Percentiles rank a stretch among this genome's conserved stretches.
Conservation (phyloP, 768 basidiomycete species). For the Pleurotus salmoneostramineus region DNA sequence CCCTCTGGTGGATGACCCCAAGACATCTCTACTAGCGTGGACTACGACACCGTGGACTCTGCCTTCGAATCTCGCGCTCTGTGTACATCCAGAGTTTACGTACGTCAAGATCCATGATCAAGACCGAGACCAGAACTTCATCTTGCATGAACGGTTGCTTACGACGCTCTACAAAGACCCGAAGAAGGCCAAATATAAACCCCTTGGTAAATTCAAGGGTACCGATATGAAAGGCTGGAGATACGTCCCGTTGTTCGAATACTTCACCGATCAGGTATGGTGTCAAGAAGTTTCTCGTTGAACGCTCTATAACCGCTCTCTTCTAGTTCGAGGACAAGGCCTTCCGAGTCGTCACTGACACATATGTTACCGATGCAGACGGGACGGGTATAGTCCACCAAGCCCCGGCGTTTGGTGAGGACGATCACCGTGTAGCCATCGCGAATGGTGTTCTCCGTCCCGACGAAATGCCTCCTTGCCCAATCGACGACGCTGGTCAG, state of each 20-base stretch:
- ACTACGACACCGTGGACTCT: constrained; percentile 99
- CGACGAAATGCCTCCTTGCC: constrained; percentile 96
- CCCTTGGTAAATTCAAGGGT: constrained; percentile 83
- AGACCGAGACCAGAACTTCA: constrained; percentile 82
- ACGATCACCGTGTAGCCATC: constrained; percentile 93
- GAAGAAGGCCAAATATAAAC: constrained; percentile 95
- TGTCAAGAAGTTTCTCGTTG: too few species aligned
- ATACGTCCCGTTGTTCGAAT: constrained; percentile 93
- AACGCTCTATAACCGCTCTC: background rate
- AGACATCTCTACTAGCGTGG: constrained; percentile 91
- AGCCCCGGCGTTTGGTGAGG: constrained; percentile 97
- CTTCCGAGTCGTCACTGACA: constrained; percentile 85
- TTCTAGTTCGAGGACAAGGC: constrained; percentile 87
- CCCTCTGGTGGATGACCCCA: constrained; percentile 89
- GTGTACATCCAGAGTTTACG: constrained; percentile 93
- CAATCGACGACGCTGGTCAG: constrained; percentile 83
- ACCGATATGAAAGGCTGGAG: constrained; percentile 94
- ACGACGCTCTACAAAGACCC: constrained; percentile 92
- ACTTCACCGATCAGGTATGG: constrained; percentile 87
- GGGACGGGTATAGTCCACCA: constrained; percentile 99
- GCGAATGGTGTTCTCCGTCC: constrained; percentile 76
- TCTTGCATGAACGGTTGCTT: constrained; percentile 86
- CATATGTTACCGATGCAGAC: constrained; percentile 88
- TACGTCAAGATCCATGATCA: constrained; percentile 97
- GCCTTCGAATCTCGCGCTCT: constrained; percentile 91